A percentile compares a stretch with the other conserved stretches of the same genome.
phyloP scores from a whole-genome alignment of 106 monocot genomes.

The Dendrobium officinale region DNA sequence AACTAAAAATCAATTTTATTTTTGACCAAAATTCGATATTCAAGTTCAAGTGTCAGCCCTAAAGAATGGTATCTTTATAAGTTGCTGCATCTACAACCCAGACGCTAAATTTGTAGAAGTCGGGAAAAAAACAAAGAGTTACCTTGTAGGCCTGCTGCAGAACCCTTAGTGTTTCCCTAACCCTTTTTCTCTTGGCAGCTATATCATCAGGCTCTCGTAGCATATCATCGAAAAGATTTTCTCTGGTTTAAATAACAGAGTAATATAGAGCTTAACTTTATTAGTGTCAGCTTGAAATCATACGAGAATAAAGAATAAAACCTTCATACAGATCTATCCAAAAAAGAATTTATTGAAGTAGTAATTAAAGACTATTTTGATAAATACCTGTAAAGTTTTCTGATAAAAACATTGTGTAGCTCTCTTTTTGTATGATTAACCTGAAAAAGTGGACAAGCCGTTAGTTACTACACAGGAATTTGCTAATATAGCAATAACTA shows the following conservation, averaged over 20 bases:
- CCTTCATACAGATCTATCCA: neutral
- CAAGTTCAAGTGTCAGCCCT: too few species aligned
- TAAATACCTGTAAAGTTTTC: constrained; percentile 85
- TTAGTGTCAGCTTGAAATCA: neutral
- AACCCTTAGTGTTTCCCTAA: constrained; percentile 47
- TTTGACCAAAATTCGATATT: too few species aligned
- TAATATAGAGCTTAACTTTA: neutral
- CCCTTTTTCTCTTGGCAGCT: constrained; percentile 52
- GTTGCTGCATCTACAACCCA: neutral
- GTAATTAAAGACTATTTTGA: neutral
- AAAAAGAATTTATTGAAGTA: neutral
- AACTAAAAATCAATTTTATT: too few species aligned
- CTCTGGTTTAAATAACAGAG: constrained; percentile 20
- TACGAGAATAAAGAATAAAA: neutral
- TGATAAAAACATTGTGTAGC: constrained; percentile 86
- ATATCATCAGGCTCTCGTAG: constrained; percentile 62
- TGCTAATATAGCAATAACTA: neutral
- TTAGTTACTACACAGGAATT: neutral
- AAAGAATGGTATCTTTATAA: too few species aligned
- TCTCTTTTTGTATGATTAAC: constrained; percentile 93
- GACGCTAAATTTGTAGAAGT: neutral
- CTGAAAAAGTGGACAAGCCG: constrained; percentile 23
- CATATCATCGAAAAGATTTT: constrained; percentile 68
- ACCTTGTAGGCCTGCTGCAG: constrained; percentile 68
- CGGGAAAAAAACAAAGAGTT: neutral